phyloP scores from a whole-genome alignment of 2,329 filamentous ascomycete genomes.

The Aspergillus sp. region DNA sequence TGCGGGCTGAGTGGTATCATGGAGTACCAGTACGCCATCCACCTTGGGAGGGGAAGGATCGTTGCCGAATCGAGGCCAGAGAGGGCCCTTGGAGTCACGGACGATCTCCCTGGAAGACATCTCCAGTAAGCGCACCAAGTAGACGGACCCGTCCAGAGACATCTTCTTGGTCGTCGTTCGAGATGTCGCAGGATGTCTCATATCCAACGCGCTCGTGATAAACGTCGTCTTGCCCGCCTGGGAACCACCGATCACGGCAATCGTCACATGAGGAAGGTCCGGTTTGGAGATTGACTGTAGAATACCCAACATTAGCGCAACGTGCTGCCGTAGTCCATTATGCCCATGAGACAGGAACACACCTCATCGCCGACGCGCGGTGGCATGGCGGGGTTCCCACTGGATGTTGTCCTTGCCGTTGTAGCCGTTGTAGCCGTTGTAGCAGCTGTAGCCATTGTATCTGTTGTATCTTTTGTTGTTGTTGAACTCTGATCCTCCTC shows the following conservation, averaged over 20 bases:
- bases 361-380: constrained; percentile 19
- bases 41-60: constrained; percentile 65
- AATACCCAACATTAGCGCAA: constrained; percentile 1
- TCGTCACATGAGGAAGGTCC: constrained; percentile 47
- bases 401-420: background rate
- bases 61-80: constrained; percentile 48
- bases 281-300: constrained; percentile 19
- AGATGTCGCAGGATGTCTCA: constrained; percentile 38
- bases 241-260: constrained; percentile 49
- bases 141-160: constrained; percentile 48
- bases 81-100: constrained; percentile 40
- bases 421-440: too few relatives aligned
- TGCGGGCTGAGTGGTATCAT: constrained; percentile 73
- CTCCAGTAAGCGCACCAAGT: constrained; percentile 51
- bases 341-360: constrained; percentile 5
- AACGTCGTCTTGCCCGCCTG: constrained; percentile 54
- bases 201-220: constrained; percentile 48
- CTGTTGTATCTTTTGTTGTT: background rate
- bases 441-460: too few relatives aligned
- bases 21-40: constrained; percentile 76
- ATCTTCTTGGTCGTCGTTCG: constrained; percentile 45
- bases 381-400: constrained; percentile 8
- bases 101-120: constrained; percentile 46
- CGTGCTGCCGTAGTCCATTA: too few relatives aligned
- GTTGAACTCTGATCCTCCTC: constrained; percentile 23